Evolutionary conservation across 805 yeast species (phyloP).

Genomic region (Blastobotrys mokoenaii): DNA sequence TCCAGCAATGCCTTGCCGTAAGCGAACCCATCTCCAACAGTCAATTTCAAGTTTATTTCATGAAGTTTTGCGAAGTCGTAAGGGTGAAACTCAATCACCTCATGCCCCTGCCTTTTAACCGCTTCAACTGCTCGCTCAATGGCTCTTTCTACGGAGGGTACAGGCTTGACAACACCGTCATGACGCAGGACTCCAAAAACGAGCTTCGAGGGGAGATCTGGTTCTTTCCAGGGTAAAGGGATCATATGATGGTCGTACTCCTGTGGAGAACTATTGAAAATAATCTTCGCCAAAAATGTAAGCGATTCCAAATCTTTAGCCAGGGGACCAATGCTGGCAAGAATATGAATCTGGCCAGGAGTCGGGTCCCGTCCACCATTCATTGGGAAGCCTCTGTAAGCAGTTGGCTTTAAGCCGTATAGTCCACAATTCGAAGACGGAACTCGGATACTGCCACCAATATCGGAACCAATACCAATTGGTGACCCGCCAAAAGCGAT

Average conservation of each 20-base stretch:
- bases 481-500: constrained; percentile 37
- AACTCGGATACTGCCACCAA: constrained; percentile 45
- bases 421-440: constrained; percentile 39
- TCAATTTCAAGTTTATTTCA: too few relatives aligned
- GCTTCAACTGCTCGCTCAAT: constrained; percentile 46
- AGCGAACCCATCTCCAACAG: not conserved
- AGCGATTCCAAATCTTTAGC: constrained; percentile 33
- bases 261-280: constrained; percentile 38
- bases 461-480: constrained; percentile 48
- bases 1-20: not conserved
- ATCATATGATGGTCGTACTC: constrained; percentile 37
- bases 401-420: constrained; percentile 41
- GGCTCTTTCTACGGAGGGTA: constrained; percentile 47
- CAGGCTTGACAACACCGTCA: constrained; percentile 42
- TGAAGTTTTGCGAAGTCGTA: not conserved
- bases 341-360: constrained; percentile 24
- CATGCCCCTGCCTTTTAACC: constrained; percentile 49
- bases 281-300: constrained; percentile 32
- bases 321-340: constrained; percentile 43
- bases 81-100: constrained; percentile 42
- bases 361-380: constrained; percentile 28
- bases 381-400: constrained; percentile 33
- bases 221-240: constrained; percentile 37
- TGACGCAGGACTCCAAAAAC: constrained; percentile 40
- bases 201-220: constrained; percentile 25